These are phyloP conservation scores for Talaromyces stipitatus DNA, from an alignment of 495 filamentous ascomycete species.

Conservation along the genomic window DNA sequence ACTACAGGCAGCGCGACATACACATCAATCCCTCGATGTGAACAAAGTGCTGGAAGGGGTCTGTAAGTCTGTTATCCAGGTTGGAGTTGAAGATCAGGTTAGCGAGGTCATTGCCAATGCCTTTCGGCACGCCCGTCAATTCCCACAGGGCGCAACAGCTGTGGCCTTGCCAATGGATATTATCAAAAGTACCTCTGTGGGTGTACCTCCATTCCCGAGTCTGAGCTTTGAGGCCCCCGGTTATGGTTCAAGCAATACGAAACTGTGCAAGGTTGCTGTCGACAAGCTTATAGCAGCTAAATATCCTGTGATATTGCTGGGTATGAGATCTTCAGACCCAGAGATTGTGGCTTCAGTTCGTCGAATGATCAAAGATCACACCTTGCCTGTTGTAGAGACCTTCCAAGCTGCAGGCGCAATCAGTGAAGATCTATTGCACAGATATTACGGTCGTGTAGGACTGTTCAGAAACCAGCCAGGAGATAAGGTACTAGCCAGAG, in stretches of 20 bases:
- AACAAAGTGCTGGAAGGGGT: conserved; percentile 6
- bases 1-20: conserved; percentile 4
- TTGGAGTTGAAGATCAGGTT: conserved; percentile 6
- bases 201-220: neutral
- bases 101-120: conserved; percentile 7
- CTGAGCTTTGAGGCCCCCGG: conserved; percentile 1
- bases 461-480: conserved; percentile 6
- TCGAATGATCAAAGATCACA: conserved; percentile 4
- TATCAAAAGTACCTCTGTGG: conserved; percentile 5
- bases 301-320: conserved; percentile 2
- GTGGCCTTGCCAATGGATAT: conserved; percentile 5
- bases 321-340: conserved; percentile 3
- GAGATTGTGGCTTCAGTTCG: neutral
- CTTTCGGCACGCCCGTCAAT: conserved; percentile 3
- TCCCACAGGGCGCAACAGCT: conserved; percentile 4
- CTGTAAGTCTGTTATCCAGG: conserved; percentile 5
- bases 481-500: conserved; percentile 3
- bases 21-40: conserved; percentile 4
- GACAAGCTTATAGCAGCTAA: conserved; percentile 3
- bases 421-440: conserved; percentile 3
- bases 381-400: conserved; percentile 3
- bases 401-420: conserved; percentile 6
- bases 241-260: conserved; percentile 4
- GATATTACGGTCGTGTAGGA: conserved; percentile 5
- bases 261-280: neutral